Evolutionary conservation across 192 early-diverging fungal species (phyloP), one percentile per base, ranked within the genome.

Genomic region (Spizellomyces sp.): DNA sequence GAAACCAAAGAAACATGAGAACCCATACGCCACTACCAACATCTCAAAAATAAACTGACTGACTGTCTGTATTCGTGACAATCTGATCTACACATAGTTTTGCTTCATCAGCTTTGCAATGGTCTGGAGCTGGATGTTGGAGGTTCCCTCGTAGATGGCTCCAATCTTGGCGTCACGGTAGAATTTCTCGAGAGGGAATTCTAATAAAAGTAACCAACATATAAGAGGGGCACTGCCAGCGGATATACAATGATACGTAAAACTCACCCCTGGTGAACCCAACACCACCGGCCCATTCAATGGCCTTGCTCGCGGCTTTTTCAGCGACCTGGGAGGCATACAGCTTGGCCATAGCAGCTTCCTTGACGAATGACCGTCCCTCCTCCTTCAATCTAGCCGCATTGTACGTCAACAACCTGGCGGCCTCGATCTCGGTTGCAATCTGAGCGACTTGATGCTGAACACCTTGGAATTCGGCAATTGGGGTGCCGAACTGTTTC

Each of bases 321-420:
- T 99, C 94, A 46, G 97, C 97, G 66, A 99, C 89, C 83, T 97
- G 95, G 64, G 91, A 93, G 19, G 96, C 89, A 77, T 94, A 98
- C 27, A 98, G 83, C 84, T 99, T 99, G 69, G 95, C 95, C 96
- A 99, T 98, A 52, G 96, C 96, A 61, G 97, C 97, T 83, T 99
- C 90, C 88, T 94, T 96, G 55, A 95, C 85, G 73, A 99, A 97
- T 45, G 83, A 76, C 80, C 89, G 91, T 21, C 94, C 94, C 71
- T 95, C 84, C 80, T 99, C 92, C 90, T 96, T 96, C 57, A 96
- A 75, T 46, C 95, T 87, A 5, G 95, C 96, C 14, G 96, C 96
- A 74, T 99, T 99, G 83, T 98, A 99, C 1, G 95, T 96, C 73
- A 99, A 82, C 58, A 99, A 87, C 46, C 96, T 84, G 10, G 97